Percentiles rank a stretch among this genome's conserved stretches.
Evolutionary conservation across 2,329 filamentous ascomycete genomes (phyloP).

Genomic region (Curvularia hawaiiensis): DNA sequence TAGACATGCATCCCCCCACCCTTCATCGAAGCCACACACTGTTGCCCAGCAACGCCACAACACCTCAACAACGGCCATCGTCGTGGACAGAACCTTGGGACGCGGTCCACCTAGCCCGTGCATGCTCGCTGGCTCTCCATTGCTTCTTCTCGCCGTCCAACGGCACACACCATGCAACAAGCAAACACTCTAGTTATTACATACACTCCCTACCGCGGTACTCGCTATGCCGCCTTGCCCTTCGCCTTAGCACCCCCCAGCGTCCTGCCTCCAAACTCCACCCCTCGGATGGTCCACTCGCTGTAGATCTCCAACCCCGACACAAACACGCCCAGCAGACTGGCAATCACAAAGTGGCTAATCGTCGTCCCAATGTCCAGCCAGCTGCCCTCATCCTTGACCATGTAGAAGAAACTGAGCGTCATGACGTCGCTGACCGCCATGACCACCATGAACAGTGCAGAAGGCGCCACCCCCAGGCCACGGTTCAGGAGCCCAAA

Average conservation of each 20-base stretch:
- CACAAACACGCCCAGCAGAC: constrained; percentile 87
- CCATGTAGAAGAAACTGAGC: constrained; percentile 96
- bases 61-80: constrained; percentile 5
- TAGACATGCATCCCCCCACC: background rate
- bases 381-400: constrained; percentile 96
- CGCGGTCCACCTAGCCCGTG: background rate
- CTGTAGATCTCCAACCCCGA: constrained; percentile 85
- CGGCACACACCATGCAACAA: background rate
- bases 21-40: constrained; percentile 2
- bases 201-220: background rate
- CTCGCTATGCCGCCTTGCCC: constrained; percentile 8
- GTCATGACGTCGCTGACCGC: constrained; percentile 87
- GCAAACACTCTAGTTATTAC: background rate
- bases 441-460: constrained; percentile 91
- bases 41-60: constrained; percentile 13
- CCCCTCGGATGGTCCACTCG: constrained; percentile 78
- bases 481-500: constrained; percentile 89
- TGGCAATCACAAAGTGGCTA: constrained; percentile 93
- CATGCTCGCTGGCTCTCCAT: background rate
- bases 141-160: background rate
- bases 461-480: constrained; percentile 82
- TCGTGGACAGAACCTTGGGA: background rate
- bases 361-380: constrained; percentile 97
- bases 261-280: constrained; percentile 63
- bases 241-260: constrained; percentile 11